Base-by-base conservation (phyloP, 352 stramenopile genomes). In the Phytophthora meadii region DNA sequence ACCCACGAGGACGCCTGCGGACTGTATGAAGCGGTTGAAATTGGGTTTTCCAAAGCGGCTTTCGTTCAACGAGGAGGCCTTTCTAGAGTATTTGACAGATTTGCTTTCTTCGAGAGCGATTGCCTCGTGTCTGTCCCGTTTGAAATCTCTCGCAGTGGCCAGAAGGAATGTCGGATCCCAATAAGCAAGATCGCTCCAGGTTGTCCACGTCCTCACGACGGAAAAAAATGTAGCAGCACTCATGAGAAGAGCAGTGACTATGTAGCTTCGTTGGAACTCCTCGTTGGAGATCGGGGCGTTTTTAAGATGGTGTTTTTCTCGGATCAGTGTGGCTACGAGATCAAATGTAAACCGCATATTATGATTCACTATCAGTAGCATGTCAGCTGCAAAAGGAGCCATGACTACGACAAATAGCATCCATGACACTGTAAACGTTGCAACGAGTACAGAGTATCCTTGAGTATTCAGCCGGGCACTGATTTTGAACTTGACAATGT, bases 311-410 rank as follows among this genome's bases (percentile, higher is more conserved):
- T 71, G n/a, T 49, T 55, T 44, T 71, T 77, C 56, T 67, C 58
- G 37, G 14, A 68, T 55, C 30, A 68, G 36, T 28, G 64, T 72
- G 7, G 51, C 58, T 22, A 70, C 39, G 0, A 76, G 70, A 14
- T 77, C 74, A 11, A 78, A 65, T 41, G 72, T 76, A 53, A 85
- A 79, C 8, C 79, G 69, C 49, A 75, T 70, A 9, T 79, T 36
- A 0, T 65, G 67, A 1, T 67, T 72, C 1, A 74, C 53, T 19
- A 87, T 41, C 15, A 84, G 58, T 44, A 84, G 15, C 59, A 75
- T 51, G 49, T 87, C 77, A 3, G 66, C 61, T 6, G 60, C 54
- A 34, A 82, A 75, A 3, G 74, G 73, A 3, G 62, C 34, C 9
- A 82, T 44, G 14, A 45, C 49, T 14, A 70, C 2, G 2, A 64